Evolutionary conservation across 2,329 filamentous ascomycete genomes (phyloP).

Genomic region (Dothidotthia symphoricarpi): DNA sequence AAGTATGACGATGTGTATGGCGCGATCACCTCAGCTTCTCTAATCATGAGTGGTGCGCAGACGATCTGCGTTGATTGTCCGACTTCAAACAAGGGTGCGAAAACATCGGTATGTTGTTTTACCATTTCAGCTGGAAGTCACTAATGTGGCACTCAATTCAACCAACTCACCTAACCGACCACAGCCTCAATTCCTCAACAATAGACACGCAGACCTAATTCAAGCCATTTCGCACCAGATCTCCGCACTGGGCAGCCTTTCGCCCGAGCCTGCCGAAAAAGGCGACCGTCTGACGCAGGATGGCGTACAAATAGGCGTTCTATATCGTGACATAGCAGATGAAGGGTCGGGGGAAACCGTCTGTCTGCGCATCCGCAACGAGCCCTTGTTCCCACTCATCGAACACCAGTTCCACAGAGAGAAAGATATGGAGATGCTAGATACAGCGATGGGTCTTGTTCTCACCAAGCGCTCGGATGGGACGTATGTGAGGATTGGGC

Average conservation of each 20-base stretch:
- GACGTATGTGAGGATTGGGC: neutral
- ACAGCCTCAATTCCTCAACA: too few species aligned
- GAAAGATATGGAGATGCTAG: neutral
- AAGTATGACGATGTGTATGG: neutral
- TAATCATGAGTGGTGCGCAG: neutral
- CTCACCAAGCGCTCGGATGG: neutral
- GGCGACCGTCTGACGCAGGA: neutral
- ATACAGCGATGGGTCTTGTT: constrained; percentile 2
- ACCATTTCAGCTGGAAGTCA: too few species aligned
- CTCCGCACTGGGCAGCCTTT: too few species aligned
- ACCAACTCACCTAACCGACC: too few species aligned
- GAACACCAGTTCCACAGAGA: neutral
- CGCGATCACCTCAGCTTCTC: neutral
- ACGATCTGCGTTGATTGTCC: too few species aligned
- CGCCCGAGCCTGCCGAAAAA: too few species aligned
- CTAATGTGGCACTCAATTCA: too few species aligned
- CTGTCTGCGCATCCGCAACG: neutral
- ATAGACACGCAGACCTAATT: too few species aligned
- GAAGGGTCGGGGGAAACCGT: neutral
- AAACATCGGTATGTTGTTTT: too few species aligned
- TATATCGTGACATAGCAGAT: neutral
- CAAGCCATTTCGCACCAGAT: too few species aligned
- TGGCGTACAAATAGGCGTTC: neutral
- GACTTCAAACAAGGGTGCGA: too few species aligned
- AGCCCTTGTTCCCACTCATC: neutral